Evolutionary conservation across 768 basidiomycete species (phyloP), one percentile per base, ranked within the genome.

Genomic region (Kwoniella europaea): DNA sequence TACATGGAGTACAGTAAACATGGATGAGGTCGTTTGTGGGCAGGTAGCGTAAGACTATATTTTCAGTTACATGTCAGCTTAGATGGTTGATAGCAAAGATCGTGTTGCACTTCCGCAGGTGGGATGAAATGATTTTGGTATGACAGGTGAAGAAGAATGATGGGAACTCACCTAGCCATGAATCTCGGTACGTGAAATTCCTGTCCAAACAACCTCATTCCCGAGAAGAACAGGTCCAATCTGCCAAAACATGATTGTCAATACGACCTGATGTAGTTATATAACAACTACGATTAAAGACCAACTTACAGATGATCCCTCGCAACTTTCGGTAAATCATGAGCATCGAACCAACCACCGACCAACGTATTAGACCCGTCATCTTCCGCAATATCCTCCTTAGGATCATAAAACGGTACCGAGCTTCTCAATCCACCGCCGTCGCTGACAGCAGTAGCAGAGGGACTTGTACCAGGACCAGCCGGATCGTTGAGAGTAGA

Each of bases 1-100:
- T 81, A 81, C 79, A 81, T 81, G 4, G 79, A 65, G 63, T 81
- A 76, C 4, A 81, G 63, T 1, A 81, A 68, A 58, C 76, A 79
- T 18, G 77, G 79, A 44, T 81, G 79, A 0, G 79, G 79, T 27
- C 79, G 69, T 46, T 77, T 77, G n/a, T 72, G 52, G 3, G 73
- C 59, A 9, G 77, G 79, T 1, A 81, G 59, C 0, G 79, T 67
- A 15, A 81, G 73, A 61, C 79, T 79, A 41, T 10, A 20, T 52
- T 2, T 35, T 7, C 0, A 35, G 1, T 35, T 35, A 35, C 35
- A 35, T 35, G 35, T 35, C 35, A 35, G 35, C 35, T 35, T 1
- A 35, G 35, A 35, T 35, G 7, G 1, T 7, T 7, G 35, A 35
- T 6, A 35, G 0, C 6, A 35, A 35, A 35, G 35, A 35, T 35